phyloP scores from a whole-genome alignment of 805 yeast species.

The Saccharomycopsis lassenensis region DNA sequence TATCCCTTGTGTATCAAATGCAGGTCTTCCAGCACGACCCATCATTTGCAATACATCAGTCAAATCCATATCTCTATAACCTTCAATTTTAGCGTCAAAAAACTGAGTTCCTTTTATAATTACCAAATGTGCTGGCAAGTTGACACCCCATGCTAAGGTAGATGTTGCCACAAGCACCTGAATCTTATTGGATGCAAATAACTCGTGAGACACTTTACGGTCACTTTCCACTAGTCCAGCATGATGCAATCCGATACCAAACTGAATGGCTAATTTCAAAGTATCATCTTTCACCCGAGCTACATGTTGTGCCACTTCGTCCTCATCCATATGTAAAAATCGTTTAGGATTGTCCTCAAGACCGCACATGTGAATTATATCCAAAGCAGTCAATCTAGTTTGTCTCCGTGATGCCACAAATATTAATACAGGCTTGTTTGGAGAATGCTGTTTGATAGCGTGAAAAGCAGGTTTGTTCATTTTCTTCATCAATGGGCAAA shows the following conservation, averaged over 20 bases:
- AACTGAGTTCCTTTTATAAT: constrained; percentile 95
- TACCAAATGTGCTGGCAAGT: constrained; percentile 97
- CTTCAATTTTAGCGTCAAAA: constrained; percentile 91
- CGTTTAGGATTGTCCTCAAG: constrained; percentile 67
- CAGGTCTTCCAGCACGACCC: constrained; percentile 99
- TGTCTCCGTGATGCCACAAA: constrained; percentile 80
- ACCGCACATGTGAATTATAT: constrained; percentile 68
- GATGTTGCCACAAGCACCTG: constrained; percentile 95
- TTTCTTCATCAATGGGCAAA: constrained; percentile 76
- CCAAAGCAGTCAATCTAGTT: constrained; percentile 70
- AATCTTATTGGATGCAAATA: constrained; percentile 78
- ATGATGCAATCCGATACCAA: constrained; percentile 91
- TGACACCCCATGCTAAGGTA: constrained; percentile 99
- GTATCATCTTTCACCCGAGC: constrained; percentile 72
- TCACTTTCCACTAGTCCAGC: constrained; percentile 94
- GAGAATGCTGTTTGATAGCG: constrained; percentile 89
- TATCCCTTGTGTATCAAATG: constrained; percentile 82
- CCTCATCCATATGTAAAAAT: constrained; percentile 55
- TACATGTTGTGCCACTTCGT: constrained; percentile 42
- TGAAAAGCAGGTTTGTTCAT: constrained; percentile 86
- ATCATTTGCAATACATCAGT: constrained; percentile 96
- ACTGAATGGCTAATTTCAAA: constrained; percentile 54
- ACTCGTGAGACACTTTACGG: constrained; percentile 75
- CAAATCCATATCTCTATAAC: constrained; percentile 85
- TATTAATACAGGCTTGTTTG: constrained; percentile 71